phyloP scores from a whole-genome alignment of 306 rosid species.

The Gastrolobium villosum region DNA sequence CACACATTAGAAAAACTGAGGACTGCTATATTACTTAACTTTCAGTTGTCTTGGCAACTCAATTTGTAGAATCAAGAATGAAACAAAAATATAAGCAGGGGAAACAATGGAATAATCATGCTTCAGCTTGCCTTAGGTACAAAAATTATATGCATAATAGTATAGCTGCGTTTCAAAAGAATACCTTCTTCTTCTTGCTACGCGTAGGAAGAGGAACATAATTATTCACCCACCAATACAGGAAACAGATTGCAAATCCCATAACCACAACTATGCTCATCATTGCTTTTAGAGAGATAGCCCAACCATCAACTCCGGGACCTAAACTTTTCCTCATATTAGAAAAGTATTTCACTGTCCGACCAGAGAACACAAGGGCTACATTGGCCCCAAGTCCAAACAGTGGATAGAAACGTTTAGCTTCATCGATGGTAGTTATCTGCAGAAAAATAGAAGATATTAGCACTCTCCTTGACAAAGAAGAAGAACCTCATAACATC shows the following conservation, averaged over 20 bases:
- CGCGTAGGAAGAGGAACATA: slow-evolving; percentile 89
- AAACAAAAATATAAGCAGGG: not conserved
- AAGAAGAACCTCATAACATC: slow-evolving; percentile 22
- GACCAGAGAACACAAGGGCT: slow-evolving; percentile 93
- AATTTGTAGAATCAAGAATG: slow-evolving; percentile 4
- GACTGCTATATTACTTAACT: slow-evolving; percentile 11
- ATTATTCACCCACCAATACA: slow-evolving; percentile 96
- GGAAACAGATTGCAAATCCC: slow-evolving; percentile 83
- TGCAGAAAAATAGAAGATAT: slow-evolving; percentile 47
- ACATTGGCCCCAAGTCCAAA: slow-evolving; percentile 98
- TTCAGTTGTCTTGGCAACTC: slow-evolving; percentile 5
- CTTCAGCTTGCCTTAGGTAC: not conserved
- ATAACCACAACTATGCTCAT: slow-evolving; percentile 94
- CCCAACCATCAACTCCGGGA: slow-evolving; percentile 99
- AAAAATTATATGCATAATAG: slow-evolving; percentile 17
- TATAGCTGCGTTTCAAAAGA: slow-evolving; percentile 16
- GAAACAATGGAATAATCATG: slow-evolving; percentile 2
- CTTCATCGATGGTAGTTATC: slow-evolving; percentile 93
- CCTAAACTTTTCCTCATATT: slow-evolving; percentile 80
- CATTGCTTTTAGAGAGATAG: slow-evolving; percentile 89
- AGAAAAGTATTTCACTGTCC: slow-evolving; percentile 98
- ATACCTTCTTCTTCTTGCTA: slow-evolving; percentile 98
- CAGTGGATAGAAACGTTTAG: slow-evolving; percentile 91
- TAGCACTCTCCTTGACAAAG: slow-evolving; percentile 33
- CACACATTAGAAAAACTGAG: not conserved